Conservation (phyloP, 257 asterid genomes). For the Primulina tabacum region DNA sequence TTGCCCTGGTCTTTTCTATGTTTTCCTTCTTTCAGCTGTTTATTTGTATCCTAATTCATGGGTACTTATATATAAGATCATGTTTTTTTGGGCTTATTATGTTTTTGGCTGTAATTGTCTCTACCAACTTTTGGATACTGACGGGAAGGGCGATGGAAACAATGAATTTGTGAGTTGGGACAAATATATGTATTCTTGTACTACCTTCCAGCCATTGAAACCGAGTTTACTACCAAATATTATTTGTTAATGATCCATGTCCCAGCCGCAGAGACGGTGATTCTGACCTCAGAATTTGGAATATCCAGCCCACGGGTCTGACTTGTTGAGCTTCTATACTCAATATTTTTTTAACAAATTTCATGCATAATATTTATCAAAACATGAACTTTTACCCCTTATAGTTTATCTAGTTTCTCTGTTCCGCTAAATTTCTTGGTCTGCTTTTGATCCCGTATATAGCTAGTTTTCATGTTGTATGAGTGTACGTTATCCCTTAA, state of each 20-base stretch:
- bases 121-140: slow-evolving; percentile 18
- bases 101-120: slow-evolving; percentile 31
- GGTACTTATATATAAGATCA: slow-evolving; percentile 16
- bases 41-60: neutral
- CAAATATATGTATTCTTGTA: slow-evolving; percentile 18
- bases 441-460: no score
- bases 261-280: neutral
- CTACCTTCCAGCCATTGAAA: slow-evolving; percentile 23
- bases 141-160: slow-evolving; percentile 34
- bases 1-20: neutral
- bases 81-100: slow-evolving; percentile 29
- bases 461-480: no score
- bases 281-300: slow-evolving; percentile 10
- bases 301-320: neutral
- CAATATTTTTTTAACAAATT: no score
- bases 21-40: neutral
- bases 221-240: neutral
- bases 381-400: no score
- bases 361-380: neutral
- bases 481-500: no score
- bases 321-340: neutral
- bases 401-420: no score
- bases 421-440: no score
- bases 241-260: slow-evolving; percentile 4
- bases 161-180: slow-evolving; percentile 19